A percentile compares a stretch with the other conserved stretches of the same genome.
Conservation (phyloP, 345 rosid genomes). For the Luvunga scandens region DNA sequence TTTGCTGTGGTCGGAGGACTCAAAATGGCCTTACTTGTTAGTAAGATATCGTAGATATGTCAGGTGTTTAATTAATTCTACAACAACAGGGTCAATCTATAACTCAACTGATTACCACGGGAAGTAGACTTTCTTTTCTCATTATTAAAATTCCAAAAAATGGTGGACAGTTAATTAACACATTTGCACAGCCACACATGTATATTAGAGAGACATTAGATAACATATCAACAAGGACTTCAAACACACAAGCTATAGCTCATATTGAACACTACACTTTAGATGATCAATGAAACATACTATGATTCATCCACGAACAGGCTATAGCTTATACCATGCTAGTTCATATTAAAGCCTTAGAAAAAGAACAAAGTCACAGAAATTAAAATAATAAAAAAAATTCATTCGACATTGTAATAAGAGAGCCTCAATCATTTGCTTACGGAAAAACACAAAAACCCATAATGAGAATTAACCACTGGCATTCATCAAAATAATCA, state of each 20-base stretch:
- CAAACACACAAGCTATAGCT: background rate
- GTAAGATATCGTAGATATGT: too few relatives aligned
- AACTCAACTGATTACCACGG: background rate
- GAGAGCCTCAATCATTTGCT: background rate
- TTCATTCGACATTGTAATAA: background rate
- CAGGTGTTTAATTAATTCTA: background rate
- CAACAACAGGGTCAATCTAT: background rate
- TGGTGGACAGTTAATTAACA: background rate
- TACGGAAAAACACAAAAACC: background rate
- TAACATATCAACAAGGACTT: background rate
- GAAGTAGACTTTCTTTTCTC: background rate
- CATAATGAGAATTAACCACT: background rate
- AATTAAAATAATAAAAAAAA: background rate
- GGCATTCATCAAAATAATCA: conserved; percentile 1
- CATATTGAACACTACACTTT: background rate
- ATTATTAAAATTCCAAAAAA: background rate
- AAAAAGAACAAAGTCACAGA: background rate
- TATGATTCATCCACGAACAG: background rate
- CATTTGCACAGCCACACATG: background rate
- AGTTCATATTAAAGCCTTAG: background rate
- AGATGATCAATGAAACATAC: background rate
- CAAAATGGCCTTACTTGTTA: too few relatives aligned
- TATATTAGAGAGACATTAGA: background rate
- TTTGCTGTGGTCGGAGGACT: background rate
- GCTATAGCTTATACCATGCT: too few relatives aligned